Conservation (phyloP, 2,329 filamentous ascomycete genomes). For the Rhexocercosporidium sp. region DNA sequence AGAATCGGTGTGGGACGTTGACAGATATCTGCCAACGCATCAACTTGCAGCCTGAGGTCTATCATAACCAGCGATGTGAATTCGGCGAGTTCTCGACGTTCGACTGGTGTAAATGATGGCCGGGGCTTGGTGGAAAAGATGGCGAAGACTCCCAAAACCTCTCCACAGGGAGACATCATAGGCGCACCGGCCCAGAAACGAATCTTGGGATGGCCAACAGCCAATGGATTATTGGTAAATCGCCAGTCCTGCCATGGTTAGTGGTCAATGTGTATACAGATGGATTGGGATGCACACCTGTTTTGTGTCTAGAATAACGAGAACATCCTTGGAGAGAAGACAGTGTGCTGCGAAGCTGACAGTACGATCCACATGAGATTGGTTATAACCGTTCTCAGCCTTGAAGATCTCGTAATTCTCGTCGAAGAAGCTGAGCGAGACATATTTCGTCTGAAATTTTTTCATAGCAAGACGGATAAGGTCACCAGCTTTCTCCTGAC, state of each 20-base stretch:
- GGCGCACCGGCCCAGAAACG: slow-evolving; percentile 47
- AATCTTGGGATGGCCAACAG: slow-evolving; percentile 37
- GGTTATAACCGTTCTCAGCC: slow-evolving; percentile 40
- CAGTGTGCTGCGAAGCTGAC: slow-evolving; percentile 46
- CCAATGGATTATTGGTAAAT: slow-evolving; percentile 42
- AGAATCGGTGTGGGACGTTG: slow-evolving; percentile 21
- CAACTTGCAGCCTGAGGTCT: slow-evolving; percentile 25
- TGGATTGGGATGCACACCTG: slow-evolving; percentile 35
- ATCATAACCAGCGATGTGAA: slow-evolving; percentile 31
- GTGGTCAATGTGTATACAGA: not conserved
- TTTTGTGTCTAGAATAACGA: slow-evolving; percentile 43
- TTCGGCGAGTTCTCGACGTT: slow-evolving; percentile 40
- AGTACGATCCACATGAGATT: slow-evolving; percentile 34
- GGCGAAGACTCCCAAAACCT: slow-evolving; percentile 41
- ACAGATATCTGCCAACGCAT: slow-evolving; percentile 13
- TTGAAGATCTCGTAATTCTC: slow-evolving; percentile 41
- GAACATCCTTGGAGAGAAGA: slow-evolving; percentile 41
- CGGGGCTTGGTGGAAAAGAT: slow-evolving; percentile 40
- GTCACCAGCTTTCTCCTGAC: slow-evolving; percentile 28
- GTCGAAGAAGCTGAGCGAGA: slow-evolving; percentile 44
- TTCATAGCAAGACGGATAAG: slow-evolving; percentile 37
- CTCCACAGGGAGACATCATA: slow-evolving; percentile 40
- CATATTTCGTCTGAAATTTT: slow-evolving; percentile 38
- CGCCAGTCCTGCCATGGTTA: slow-evolving; percentile 44
- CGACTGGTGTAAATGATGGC: slow-evolving; percentile 33